These are phyloP conservation scores for Leucosporidium scottii DNA, from an alignment of 768 basidiomycete genomes.

Conservation along the genomic window DNA sequence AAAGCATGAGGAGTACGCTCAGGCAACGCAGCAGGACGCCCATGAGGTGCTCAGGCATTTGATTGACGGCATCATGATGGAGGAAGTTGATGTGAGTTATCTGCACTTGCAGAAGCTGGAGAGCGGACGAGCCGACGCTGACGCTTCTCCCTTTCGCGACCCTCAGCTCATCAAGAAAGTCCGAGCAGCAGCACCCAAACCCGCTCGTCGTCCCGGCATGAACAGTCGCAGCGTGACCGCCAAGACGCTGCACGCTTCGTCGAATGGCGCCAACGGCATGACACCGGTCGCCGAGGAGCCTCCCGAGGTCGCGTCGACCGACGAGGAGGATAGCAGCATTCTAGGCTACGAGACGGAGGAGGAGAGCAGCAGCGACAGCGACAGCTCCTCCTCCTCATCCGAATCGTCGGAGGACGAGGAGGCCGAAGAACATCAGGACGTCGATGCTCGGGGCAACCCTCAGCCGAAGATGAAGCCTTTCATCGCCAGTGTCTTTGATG, in stretches of 20 bases:
- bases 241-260: too few relatives aligned
- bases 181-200: background rate
- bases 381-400: slow-evolving; percentile 11
- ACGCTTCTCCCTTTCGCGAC: background rate
- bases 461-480: slow-evolving; percentile 49
- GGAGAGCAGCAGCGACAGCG: background rate
- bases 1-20: slow-evolving; percentile 90
- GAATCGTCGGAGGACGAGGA: slow-evolving; percentile 14
- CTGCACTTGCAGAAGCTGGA: background rate
- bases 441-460: slow-evolving; percentile 2
- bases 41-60: slow-evolving; percentile 87
- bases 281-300: slow-evolving; percentile 43
- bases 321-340: background rate
- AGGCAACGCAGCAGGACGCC: slow-evolving; percentile 91
- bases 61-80: slow-evolving; percentile 87
- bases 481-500: slow-evolving; percentile 84
- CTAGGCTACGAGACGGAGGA: slow-evolving; percentile 2
- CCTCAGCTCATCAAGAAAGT: slow-evolving; percentile 74
- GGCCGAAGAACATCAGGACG: slow-evolving; percentile 5
- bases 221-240: too few relatives aligned
- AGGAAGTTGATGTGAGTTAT: slow-evolving; percentile 68
- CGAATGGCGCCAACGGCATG: background rate
- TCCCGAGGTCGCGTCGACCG: background rate
- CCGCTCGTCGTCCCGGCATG: background rate
- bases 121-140: background rate